Conservation (phyloP, 139 green algal genomes). For the Chlamydomonas sp. region DNA sequence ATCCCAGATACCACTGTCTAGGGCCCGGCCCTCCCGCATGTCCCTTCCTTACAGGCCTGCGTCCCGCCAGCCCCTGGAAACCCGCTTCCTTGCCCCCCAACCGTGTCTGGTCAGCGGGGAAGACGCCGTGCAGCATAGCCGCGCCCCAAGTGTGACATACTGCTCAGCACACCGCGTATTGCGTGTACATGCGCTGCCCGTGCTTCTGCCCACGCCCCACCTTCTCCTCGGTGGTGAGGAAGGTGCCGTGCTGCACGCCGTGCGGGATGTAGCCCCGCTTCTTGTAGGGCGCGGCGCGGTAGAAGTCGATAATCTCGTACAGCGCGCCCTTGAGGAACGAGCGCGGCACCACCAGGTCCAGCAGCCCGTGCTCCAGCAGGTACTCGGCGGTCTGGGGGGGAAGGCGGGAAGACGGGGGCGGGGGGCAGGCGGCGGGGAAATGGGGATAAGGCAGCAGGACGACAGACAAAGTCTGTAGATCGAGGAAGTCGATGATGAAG, state of each 20-base stretch:
- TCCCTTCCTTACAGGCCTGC: no score
- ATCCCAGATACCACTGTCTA: no score
- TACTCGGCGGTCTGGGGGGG: slow-evolving; percentile 68
- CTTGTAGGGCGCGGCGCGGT: slow-evolving; percentile 69
- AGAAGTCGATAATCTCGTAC: slow-evolving; percentile 75
- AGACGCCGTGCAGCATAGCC: not conserved
- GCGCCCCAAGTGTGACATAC: no score
- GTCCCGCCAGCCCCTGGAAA: not conserved
- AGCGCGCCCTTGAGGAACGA: slow-evolving; percentile 73
- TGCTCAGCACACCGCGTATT: not conserved
- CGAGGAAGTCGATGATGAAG: not conserved
- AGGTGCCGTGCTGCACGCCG: slow-evolving; percentile 67
- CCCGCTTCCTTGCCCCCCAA: not conserved
- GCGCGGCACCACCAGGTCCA: slow-evolving; percentile 71
- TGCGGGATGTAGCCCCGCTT: slow-evolving; percentile 57
- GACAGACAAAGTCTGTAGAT: not conserved
- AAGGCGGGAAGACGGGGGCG: not conserved
- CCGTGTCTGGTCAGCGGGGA: not conserved
- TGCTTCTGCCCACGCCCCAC: not conserved
- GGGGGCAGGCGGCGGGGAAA: not conserved
- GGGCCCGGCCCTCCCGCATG: no score
- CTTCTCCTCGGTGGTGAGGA: slow-evolving; percentile 60
- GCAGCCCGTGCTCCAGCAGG: slow-evolving; percentile 68
- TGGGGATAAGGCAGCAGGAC: not conserved
- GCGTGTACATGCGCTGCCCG: not conserved